Evolutionary conservation across 1,139 yeast genomes (phyloP), one percentile per base, ranked within the genome.

Genomic region (Candida labiduridarum): DNA sequence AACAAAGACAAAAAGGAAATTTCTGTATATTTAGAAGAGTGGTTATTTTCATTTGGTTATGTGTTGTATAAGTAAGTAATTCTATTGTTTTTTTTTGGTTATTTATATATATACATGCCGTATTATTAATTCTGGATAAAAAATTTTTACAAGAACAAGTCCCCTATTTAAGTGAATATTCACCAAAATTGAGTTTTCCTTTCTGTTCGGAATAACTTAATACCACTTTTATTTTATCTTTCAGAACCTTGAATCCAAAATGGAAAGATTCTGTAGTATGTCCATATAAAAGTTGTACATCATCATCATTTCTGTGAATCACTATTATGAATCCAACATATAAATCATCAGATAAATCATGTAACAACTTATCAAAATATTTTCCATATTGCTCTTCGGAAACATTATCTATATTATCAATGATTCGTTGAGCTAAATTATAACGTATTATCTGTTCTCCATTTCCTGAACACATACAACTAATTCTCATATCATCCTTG

Each of bases 391-490:
- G 59, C 6, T 49, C 49, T 15, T 40, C 49, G 2, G 16, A 41
- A 4, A 44, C 34, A 11, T 30, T 22, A 30, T 25, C 19, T n/a
- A 62, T 48, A 29, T 53, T 57, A n/a, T 46, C 53, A 5, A 61
- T 64, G 10, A 74, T 46, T 10, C 53, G 53, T 38, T 68, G 59
- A 0, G 83, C 76, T 35, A 80, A 57, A 45, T 69, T 72, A 71
- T 73, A 64, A 49, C 62, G 63, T 2, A 79, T 65, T 19, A 80
- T 79, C 52, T 79, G 82, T 57, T 80, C 85, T 1, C 85, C 85
- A 55, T 76, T 79, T 1, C 85, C 85, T 48, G 83, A 78, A 59
- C 83, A 77, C 72, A 78, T 67, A 45, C 80, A 71, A 44, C 70
- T 61, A 1, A 78, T 59, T 29, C 63, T 62, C 18, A 52, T 47